Evolutionary conservation across 495 filamentous ascomycete genomes (phyloP).

Genomic region (Stereocaulon alpinum): DNA sequence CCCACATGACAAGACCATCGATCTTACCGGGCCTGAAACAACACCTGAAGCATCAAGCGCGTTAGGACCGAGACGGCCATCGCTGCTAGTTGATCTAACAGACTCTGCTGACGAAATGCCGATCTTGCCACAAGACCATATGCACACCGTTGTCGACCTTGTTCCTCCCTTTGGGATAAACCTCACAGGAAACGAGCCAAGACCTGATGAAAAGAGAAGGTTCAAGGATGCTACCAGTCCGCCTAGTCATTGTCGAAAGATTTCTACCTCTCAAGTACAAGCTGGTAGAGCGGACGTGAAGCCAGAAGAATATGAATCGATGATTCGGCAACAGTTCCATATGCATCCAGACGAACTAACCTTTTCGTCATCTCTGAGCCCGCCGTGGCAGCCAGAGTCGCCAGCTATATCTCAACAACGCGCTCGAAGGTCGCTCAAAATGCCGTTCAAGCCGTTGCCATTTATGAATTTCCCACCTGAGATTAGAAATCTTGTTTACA

Average conservation of each 20-base stretch:
- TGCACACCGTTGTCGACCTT: constrained; percentile 5
- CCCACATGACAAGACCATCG: background rate
- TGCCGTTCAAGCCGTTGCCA: constrained; percentile 1
- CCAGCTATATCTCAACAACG: background rate
- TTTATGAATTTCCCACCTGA: constrained; percentile 10
- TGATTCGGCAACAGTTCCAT: background rate
- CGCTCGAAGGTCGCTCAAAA: background rate
- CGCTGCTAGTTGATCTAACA: background rate
- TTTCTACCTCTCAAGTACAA: background rate
- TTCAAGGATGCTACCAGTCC: background rate
- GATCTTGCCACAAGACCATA: background rate
- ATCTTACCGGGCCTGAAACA: background rate
- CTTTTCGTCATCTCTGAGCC: background rate
- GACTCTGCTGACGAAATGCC: background rate
- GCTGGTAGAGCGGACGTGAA: background rate
- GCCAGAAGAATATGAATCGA: background rate
- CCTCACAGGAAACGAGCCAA: background rate
- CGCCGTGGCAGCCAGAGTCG: background rate
- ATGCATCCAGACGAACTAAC: background rate
- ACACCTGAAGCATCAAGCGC: background rate
- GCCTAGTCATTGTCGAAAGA: background rate
- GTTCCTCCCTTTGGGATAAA: background rate
- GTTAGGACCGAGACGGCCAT: background rate
- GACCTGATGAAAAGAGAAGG: background rate
- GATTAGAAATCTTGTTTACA: constrained; percentile 11